A percentile compares a stretch with the other conserved stretches of the same genome.
phyloP scores from a whole-genome alignment of 345 rosid species.

The Camelina laxa region DNA sequence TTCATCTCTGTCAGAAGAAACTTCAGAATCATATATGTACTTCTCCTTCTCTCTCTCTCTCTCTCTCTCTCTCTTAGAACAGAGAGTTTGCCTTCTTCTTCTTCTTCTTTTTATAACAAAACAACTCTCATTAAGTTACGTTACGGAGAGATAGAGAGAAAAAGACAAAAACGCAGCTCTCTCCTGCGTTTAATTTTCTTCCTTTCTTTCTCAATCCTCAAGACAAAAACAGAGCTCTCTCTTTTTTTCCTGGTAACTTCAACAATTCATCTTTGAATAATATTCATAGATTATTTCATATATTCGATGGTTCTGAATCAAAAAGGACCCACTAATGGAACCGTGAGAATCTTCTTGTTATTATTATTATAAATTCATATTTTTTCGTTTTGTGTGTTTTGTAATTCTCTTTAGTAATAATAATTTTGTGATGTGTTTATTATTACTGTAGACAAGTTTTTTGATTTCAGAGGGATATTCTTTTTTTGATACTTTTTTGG shows the following conservation, averaged over 20 bases:
- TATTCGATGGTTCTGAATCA: constrained; percentile 34
- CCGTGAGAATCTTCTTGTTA: neutral
- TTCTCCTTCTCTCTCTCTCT: neutral
- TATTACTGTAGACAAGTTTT: too few relatives aligned
- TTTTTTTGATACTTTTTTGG: neutral
- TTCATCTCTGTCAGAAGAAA: constrained; percentile 29
- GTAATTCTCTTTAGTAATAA: too few relatives aligned
- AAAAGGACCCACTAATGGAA: constrained; percentile 36
- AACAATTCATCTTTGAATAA: neutral
- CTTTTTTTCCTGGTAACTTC: constrained; percentile 18
- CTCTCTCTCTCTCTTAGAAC: neutral
- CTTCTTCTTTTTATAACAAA: too few relatives aligned
- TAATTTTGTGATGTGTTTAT: too few relatives aligned
- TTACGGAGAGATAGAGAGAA: constrained; percentile 13
- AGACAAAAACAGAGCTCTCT: neutral
- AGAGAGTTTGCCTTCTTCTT: constrained; percentile 7
- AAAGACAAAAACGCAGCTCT: neutral
- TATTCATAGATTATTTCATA: neutral
- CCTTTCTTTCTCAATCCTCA: constrained; percentile 3
- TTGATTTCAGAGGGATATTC: too few relatives aligned
- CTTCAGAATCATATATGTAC: constrained; percentile 28
- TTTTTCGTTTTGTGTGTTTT: neutral
- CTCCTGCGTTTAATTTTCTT: neutral
- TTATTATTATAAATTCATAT: neutral
- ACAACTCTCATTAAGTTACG: neutral